phyloP scores from a whole-genome alignment of 148 eudicot genomes.

The Salicornia ramosissima region DNA sequence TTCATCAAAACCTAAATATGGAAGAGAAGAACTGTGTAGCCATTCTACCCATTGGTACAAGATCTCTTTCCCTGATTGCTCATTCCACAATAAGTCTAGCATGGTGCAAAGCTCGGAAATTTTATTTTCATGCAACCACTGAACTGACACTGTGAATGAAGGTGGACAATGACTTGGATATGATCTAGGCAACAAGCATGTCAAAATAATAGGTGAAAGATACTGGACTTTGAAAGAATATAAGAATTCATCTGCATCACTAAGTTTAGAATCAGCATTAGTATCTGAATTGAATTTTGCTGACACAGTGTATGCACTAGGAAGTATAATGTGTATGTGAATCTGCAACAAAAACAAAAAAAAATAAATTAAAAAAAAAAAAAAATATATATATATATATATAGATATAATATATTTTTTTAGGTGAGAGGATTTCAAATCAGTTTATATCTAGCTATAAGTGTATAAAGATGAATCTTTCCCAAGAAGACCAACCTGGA shows the following conservation, averaged over 20 bases:
- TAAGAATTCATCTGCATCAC: conserved; percentile 43
- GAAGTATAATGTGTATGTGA: conserved; percentile 55
- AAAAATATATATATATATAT: too few species aligned
- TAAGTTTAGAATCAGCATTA: conserved; percentile 24
- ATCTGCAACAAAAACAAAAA: conserved; percentile 42
- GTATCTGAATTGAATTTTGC: conserved; percentile 41
- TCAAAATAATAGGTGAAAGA: conserved; percentile 71
- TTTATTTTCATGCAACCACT: conserved; percentile 62
- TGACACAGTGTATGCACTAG: conserved; percentile 51
- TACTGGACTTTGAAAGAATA: conserved; percentile 69
- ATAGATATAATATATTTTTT: too few species aligned
- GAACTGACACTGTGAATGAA: conserved; percentile 67
- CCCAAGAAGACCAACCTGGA: conserved; percentile 60
- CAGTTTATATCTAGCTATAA: too few species aligned
- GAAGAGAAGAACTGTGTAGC: conserved; percentile 60
- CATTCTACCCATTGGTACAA: conserved; percentile 83
- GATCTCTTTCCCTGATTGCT: conserved; percentile 78
- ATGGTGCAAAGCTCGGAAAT: conserved; percentile 60
- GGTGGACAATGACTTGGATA: conserved; percentile 84
- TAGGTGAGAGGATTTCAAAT: too few species aligned
- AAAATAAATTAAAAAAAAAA: too few species aligned
- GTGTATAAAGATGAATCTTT: too few species aligned
- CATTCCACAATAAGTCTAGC: conserved; percentile 82
- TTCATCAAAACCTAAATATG: conserved; percentile 59
- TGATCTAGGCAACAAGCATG: conserved; percentile 76